These are phyloP conservation scores for Astrephomene gubernaculifera DNA, from an alignment of 139 green algal species.

Conservation along the genomic window DNA sequence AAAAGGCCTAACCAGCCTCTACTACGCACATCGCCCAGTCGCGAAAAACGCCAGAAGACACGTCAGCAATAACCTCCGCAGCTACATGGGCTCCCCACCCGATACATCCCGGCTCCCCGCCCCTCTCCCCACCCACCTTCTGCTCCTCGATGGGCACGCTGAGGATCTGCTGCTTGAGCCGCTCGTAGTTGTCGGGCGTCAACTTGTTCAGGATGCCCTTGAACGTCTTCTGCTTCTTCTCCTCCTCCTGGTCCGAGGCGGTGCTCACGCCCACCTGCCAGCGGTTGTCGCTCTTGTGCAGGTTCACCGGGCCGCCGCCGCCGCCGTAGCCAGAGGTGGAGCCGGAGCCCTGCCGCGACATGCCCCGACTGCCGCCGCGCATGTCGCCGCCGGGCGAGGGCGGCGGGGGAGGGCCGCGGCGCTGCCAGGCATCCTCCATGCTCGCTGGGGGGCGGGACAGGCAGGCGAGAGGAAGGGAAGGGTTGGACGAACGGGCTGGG, in stretches of 20 bases:
- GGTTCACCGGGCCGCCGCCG: slow-evolving; percentile 31
- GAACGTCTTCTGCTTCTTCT: slow-evolving; percentile 90
- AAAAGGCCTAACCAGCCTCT: neutral
- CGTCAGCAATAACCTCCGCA: no score
- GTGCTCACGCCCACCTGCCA: slow-evolving; percentile 68
- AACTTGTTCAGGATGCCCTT: slow-evolving; percentile 99
- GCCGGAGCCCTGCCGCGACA: slow-evolving; percentile 50
- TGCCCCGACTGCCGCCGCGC: slow-evolving; percentile 36
- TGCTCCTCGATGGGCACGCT: slow-evolving; percentile 83
- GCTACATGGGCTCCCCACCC: no score
- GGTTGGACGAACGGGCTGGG: neutral
- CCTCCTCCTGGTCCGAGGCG: slow-evolving; percentile 92
- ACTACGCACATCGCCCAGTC: no score
- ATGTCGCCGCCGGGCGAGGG: slow-evolving; percentile 52
- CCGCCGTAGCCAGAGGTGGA: neutral
- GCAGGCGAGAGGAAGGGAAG: neutral
- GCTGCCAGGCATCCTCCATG: slow-evolving; percentile 66
- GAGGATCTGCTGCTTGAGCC: slow-evolving; percentile 87
- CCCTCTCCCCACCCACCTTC: neutral
- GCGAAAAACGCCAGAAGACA: no score
- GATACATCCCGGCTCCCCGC: no score
- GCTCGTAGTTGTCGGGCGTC: slow-evolving; percentile 97
- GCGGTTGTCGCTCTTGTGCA: slow-evolving; percentile 74
- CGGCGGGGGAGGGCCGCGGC: slow-evolving; percentile 62
- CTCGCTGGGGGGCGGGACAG: slow-evolving; percentile 30